These are phyloP conservation scores for Panaeolus cyanescens DNA, from an alignment of 768 basidiomycete species.

Conservation along the genomic window DNA sequence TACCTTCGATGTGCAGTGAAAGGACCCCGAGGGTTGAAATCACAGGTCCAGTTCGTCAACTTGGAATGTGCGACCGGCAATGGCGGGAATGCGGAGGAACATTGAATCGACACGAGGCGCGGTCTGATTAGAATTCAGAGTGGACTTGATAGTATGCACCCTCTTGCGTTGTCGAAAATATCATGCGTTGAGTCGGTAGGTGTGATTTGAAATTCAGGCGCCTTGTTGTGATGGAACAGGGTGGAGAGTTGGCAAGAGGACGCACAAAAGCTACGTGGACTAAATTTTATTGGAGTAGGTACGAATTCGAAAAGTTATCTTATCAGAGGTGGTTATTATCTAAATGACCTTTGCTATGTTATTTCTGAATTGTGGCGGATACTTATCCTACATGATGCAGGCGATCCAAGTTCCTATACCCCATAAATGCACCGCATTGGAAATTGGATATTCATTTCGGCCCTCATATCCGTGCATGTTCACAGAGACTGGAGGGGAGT, in stretches of 20 bases:
- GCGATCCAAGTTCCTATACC: background rate
- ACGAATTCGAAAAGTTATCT: background rate
- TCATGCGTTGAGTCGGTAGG: no score
- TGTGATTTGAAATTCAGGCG: background rate
- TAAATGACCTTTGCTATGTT: background rate
- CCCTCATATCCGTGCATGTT: background rate
- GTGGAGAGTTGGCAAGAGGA: background rate
- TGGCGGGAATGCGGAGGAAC: background rate
- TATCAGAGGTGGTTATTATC: background rate
- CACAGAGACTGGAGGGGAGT: background rate
- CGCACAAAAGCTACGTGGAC: no score
- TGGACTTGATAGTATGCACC: no score
- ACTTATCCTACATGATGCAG: conserved; percentile 1
- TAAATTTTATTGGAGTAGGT: no score
- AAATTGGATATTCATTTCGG: background rate
- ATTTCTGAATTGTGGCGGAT: background rate
- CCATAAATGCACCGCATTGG: background rate
- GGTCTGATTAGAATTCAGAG: no score
- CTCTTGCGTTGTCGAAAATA: no score
- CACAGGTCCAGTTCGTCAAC: no score
- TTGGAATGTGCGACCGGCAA: background rate
- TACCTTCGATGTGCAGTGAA: no score
- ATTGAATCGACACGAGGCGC: background rate
- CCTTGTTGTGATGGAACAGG: background rate
- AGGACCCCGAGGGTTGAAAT: no score